Conservation (phyloP, 345 rosid genomes). For the Lenwebbia sp. region DNA sequence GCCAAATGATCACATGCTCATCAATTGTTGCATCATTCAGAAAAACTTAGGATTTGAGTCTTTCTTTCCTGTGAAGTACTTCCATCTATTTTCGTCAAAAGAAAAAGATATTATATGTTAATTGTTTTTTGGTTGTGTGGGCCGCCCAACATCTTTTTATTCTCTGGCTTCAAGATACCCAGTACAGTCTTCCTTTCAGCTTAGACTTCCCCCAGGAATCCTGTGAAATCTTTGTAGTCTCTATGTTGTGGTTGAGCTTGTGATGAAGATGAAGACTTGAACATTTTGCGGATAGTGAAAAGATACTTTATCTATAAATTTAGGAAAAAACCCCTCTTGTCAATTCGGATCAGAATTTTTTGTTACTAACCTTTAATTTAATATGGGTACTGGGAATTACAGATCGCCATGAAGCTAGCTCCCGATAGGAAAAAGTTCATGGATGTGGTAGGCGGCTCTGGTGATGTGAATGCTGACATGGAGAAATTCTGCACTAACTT, state of each 20-base stretch:
- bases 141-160: background rate
- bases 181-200: background rate
- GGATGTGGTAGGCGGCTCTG: conserved; percentile 76
- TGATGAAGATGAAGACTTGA: background rate
- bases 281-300: background rate
- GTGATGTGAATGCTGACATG: conserved; percentile 71
- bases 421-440: conserved; percentile 96
- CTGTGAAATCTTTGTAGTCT: background rate
- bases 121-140: background rate
- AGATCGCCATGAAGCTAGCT: conserved; percentile 94
- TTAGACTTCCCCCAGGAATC: background rate
- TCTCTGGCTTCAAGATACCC: background rate
- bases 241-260: background rate
- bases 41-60: background rate
- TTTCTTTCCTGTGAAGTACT: background rate
- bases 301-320: background rate
- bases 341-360: background rate
- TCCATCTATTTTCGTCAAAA: background rate
- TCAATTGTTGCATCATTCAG: background rate
- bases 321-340: background rate
- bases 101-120: background rate
- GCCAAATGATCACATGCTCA: background rate
- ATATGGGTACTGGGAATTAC: background rate
- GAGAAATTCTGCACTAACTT: conserved; percentile 69
- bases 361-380: background rate